These are phyloP conservation scores for Cyberlindnera americana DNA, from an alignment of 805 yeast genomes.

Conservation along the genomic window DNA sequence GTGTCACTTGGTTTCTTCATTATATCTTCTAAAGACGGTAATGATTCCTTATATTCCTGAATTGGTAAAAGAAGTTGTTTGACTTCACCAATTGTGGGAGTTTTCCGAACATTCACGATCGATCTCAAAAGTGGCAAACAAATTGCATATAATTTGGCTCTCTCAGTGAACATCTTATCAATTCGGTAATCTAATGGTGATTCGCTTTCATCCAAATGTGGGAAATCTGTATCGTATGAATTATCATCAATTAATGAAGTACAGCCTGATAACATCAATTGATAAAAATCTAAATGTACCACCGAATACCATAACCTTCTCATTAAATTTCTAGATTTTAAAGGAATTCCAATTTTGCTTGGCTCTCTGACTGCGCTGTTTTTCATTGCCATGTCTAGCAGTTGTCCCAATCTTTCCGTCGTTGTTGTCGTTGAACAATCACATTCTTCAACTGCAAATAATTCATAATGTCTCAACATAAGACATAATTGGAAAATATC, in stretches of 20 bases:
- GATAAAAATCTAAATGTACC: slow-evolving; percentile 21
- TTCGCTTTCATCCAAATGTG: slow-evolving; percentile 23
- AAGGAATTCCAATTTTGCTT: slow-evolving; percentile 10
- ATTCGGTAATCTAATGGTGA: slow-evolving; percentile 20
- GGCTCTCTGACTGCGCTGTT: slow-evolving; percentile 26
- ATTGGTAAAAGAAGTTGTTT: slow-evolving; percentile 12
- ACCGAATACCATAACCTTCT: slow-evolving; percentile 27
- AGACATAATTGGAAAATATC: slow-evolving; percentile 22
- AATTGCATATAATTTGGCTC: slow-evolving; percentile 14
- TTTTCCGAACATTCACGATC: slow-evolving; percentile 19
- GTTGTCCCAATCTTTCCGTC: slow-evolving; percentile 19
- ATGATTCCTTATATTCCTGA: slow-evolving; percentile 6
- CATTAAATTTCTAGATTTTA: slow-evolving; percentile 14
- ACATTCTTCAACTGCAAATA: slow-evolving; percentile 25
- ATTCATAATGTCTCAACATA: slow-evolving; percentile 17
- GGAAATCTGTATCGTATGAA: slow-evolving; percentile 25
- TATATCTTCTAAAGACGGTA: slow-evolving; percentile 15
- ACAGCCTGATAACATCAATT: slow-evolving; percentile 20
- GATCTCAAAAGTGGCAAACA: slow-evolving; percentile 19
- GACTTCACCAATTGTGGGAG: slow-evolving; percentile 17
- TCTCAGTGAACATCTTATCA: slow-evolving; percentile 17
- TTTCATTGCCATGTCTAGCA: slow-evolving; percentile 22
- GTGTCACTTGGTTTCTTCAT: slow-evolving; percentile 18
- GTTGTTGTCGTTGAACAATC: slow-evolving; percentile 22
- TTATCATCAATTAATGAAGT: slow-evolving; percentile 23